These are phyloP conservation scores for Vitis rotundifolia DNA, from an alignment of 164 flowering plant species.

Conservation along the genomic window DNA sequence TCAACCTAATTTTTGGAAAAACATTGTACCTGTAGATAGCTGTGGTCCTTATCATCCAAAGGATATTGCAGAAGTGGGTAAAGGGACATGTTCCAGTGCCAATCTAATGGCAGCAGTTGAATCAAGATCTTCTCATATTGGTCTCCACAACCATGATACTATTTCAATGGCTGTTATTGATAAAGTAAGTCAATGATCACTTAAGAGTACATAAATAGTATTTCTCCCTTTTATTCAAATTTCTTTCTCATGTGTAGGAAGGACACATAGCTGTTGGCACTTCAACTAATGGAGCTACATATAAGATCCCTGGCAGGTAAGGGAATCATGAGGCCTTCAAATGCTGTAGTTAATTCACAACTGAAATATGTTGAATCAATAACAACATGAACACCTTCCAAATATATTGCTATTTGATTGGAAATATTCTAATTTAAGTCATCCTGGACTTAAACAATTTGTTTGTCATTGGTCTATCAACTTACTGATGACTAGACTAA, in stretches of 20 bases:
- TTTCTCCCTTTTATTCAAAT: neutral
- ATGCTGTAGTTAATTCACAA: neutral
- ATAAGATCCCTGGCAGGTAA: slow-evolving; percentile 95
- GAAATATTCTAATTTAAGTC: too few relatives aligned
- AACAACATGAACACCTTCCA: neutral
- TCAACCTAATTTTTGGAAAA: slow-evolving; percentile 91
- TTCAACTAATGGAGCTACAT: slow-evolving; percentile 96
- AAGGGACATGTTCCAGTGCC: slow-evolving; percentile 31
- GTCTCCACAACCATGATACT: slow-evolving; percentile 77
- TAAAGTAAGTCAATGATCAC: slow-evolving; percentile 47
- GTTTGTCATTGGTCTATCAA: too few relatives aligned
- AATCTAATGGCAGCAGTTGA: slow-evolving; percentile 23
- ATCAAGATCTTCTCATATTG: slow-evolving; percentile 38
- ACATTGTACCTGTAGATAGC: slow-evolving; percentile 54
- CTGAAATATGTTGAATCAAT: neutral
- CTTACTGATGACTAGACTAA: too few relatives aligned
- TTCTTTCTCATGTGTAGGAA: slow-evolving; percentile 35
- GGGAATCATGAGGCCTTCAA: neutral
- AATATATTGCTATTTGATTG: too few relatives aligned
- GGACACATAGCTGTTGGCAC: slow-evolving; percentile 95
- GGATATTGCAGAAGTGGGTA: slow-evolving; percentile 7
- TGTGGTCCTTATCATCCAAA: slow-evolving; percentile 85
- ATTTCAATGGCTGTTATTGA: slow-evolving; percentile 94
- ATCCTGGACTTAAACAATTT: too few relatives aligned
- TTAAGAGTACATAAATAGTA: neutral